Evolutionary conservation across 352 stramenopile species (phyloP).

Genomic region (Globisporangium paddicum): DNA sequence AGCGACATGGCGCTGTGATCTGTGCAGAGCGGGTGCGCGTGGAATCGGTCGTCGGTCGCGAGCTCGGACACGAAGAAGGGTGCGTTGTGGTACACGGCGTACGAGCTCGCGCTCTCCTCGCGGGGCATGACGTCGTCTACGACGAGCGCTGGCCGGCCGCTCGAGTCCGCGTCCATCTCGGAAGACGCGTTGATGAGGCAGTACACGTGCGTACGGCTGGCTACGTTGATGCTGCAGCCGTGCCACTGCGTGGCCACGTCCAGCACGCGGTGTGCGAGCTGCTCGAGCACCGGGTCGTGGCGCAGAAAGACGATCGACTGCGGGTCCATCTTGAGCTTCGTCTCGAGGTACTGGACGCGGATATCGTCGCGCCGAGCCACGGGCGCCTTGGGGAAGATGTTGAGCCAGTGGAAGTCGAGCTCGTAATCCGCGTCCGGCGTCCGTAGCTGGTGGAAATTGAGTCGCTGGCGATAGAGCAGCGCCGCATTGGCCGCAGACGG

Average conservation of each 20-base stretch:
- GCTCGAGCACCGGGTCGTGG: slow-evolving; percentile 44
- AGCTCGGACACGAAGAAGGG: slow-evolving; percentile 69
- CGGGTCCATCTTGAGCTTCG: slow-evolving; percentile 53
- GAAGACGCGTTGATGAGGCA: slow-evolving; percentile 53
- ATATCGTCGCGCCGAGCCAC: slow-evolving; percentile 28
- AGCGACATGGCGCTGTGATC: slow-evolving; percentile 56
- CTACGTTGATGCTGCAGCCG: slow-evolving; percentile 64
- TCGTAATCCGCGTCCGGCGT: slow-evolving; percentile 60
- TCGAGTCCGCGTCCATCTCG: slow-evolving; percentile 23
- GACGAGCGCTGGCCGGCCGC: slow-evolving; percentile 30
- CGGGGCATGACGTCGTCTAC: slow-evolving; percentile 54
- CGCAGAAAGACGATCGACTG: slow-evolving; percentile 55
- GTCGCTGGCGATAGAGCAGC: not conserved
- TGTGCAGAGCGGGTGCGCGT: slow-evolving; percentile 56
- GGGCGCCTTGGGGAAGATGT: slow-evolving; percentile 75
- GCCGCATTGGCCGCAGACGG: not conserved
- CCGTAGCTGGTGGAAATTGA: slow-evolving; percentile 47
- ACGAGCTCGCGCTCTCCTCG: slow-evolving; percentile 62
- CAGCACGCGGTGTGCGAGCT: slow-evolving; percentile 41
- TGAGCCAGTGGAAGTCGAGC: slow-evolving; percentile 74
- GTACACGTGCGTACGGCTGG: slow-evolving; percentile 52
- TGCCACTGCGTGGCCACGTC: slow-evolving; percentile 61
- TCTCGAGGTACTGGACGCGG: slow-evolving; percentile 49
- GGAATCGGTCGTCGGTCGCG: slow-evolving; percentile 55
- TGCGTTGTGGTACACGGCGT: slow-evolving; percentile 57